phyloP scores from a whole-genome alignment of 768 basidiomycete species.

The Lactarius deliciosus region DNA sequence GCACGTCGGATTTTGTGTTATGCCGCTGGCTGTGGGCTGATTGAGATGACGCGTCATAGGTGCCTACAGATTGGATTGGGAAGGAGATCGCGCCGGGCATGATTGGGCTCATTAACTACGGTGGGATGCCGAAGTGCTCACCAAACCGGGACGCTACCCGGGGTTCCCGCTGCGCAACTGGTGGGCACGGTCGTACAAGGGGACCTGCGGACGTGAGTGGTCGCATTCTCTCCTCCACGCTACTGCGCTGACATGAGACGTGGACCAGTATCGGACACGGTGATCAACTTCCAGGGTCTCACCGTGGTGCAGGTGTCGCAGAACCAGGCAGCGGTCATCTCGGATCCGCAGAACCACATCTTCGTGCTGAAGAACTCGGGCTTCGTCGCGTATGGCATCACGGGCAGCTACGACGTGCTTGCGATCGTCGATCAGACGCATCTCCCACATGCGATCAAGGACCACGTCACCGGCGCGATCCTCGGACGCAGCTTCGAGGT shows the following conservation, averaged over 20 bases:
- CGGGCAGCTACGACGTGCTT: conserved; percentile 73
- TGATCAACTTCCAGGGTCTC: conserved; percentile 76
- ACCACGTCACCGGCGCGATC: conserved; percentile 56
- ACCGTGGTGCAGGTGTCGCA: conserved; percentile 87
- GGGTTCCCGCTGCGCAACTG: conserved; percentile 74
- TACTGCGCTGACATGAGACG: too few relatives aligned
- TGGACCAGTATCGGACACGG: conserved; percentile 61
- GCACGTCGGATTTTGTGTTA: conserved; percentile 9
- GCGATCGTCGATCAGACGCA: conserved; percentile 86
- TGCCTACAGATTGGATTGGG: conserved; percentile 68
- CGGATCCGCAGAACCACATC: conserved; percentile 74
- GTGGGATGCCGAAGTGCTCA: conserved; percentile 78
- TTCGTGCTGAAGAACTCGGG: conserved; percentile 80
- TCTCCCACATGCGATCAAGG: conserved; percentile 56
- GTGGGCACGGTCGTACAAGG: conserved; percentile 78
- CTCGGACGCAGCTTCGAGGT: conserved; percentile 80
- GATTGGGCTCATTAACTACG: conserved; percentile 77
- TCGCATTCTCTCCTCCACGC: too few relatives aligned
- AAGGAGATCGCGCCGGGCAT: conserved; percentile 68
- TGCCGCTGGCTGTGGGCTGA: neutral
- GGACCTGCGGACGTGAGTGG: conserved; percentile 58
- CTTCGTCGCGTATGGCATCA: conserved; percentile 73
- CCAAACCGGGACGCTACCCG: conserved; percentile 75
- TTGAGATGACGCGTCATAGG: conserved; percentile 33
- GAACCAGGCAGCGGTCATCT: conserved; percentile 78